A percentile compares a stretch with the other conserved stretches of the same genome.
phyloP scores from a whole-genome alignment of 2,329 filamentous ascomycete species.

The Pseudofabraea citricarpa region DNA sequence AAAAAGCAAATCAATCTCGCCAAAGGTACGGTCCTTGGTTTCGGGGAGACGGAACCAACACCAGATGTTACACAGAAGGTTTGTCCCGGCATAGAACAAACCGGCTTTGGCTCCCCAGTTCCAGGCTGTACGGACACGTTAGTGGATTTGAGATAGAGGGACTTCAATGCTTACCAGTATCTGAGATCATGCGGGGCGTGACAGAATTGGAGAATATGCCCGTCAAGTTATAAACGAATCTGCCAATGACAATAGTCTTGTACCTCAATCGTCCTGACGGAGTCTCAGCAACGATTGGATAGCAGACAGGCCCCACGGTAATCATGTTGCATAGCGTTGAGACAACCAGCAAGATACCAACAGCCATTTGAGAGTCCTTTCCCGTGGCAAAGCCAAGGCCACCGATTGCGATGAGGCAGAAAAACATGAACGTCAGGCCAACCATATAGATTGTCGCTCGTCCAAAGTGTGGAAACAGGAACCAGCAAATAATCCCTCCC shows the following conservation, averaged over 20 bases:
- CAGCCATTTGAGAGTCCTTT: slow-evolving; percentile 36
- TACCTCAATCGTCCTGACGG: slow-evolving; percentile 19
- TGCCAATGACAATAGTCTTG: slow-evolving; percentile 21
- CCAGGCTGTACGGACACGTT: slow-evolving; percentile 17
- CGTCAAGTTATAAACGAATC: slow-evolving; percentile 23
- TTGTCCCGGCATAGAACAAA: slow-evolving; percentile 26
- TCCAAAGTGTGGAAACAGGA: slow-evolving; percentile 34
- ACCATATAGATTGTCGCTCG: slow-evolving; percentile 36
- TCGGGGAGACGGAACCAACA: slow-evolving; percentile 37
- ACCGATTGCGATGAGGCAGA: slow-evolving; percentile 58
- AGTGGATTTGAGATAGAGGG: background rate
- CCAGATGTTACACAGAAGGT: slow-evolving; percentile 25
- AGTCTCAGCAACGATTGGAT: slow-evolving; percentile 22
- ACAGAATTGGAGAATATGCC: slow-evolving; percentile 23
- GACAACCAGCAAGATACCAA: slow-evolving; percentile 29
- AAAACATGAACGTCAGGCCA: slow-evolving; percentile 34
- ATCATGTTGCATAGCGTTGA: slow-evolving; percentile 31
- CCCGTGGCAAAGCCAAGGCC: slow-evolving; percentile 85
- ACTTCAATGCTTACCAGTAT: slow-evolving; percentile 15
- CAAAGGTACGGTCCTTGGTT: slow-evolving; percentile 37
- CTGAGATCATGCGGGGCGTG: slow-evolving; percentile 22
- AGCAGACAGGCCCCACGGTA: slow-evolving; percentile 27
- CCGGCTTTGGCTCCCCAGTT: slow-evolving; percentile 27
- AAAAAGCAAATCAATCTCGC: slow-evolving; percentile 43
- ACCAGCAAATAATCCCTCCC: slow-evolving; percentile 35